Evolutionary conservation across 345 rosid species (phyloP), one percentile per base, ranked within the genome.

Genomic region (Reutealis trisperma): DNA sequence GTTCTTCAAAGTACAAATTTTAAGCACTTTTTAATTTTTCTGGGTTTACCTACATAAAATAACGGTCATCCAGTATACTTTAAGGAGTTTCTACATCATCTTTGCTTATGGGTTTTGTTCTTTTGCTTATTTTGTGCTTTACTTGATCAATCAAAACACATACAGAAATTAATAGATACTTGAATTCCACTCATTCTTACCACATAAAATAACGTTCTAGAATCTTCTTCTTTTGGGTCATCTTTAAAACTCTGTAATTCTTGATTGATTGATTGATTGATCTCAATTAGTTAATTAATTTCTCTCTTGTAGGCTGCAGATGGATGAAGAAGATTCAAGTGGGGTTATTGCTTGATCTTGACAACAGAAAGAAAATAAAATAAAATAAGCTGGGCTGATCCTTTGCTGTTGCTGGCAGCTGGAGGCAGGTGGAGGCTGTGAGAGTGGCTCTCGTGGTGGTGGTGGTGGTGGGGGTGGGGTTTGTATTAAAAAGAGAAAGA

Each of bases 41-140:
- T 63, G 83, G 80, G 72, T 70, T 78, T 67, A 60, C 66, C 78
- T 86, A 84, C 90, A 87, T 87, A 84, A 87, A 87, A 87, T 87
- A 85, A 87, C 86, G 79, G 72, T 42, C 76, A 73, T 37, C 79
- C 72, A 24, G 16, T 41, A 47, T 34, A 37, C 58, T 65, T 59
- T 13, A 16, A 49, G 1, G 45, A 13, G 52, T 72, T 79, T 74
- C 60, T 72, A 42, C 73, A 71, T 80, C 78, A 68, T 83, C 77
- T 78, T 74, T 68, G 77, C 82, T 80, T 82, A 82, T 73, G 84
- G 79, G 78, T 54, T 79, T 77, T 63, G 78, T 70, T 85, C 75
- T 75, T 74, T 81, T 73, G 77, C 76, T 79, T 72, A n/a, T 74
- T 78, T 82, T 82, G 79, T 80, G 78, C 82, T 80, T 86, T 82